Conservation (phyloP, 1,284 basidiomycete species). For the Ganoderma resinaceum region DNA sequence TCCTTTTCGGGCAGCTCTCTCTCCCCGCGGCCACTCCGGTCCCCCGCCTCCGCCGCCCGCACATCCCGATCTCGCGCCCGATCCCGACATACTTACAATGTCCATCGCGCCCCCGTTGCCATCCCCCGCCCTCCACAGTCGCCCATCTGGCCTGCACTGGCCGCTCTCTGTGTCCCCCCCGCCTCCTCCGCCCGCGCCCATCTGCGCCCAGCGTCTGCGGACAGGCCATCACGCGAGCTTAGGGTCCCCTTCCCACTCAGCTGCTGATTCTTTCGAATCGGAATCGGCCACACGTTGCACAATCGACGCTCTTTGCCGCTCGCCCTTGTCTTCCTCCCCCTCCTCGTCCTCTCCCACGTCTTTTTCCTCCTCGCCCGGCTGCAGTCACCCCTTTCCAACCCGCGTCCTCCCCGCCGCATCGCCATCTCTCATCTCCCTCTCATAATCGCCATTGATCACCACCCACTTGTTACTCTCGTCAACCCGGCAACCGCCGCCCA, state of each 20-base stretch:
- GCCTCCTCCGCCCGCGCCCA: constrained; percentile 2
- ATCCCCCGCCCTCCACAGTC: not conserved
- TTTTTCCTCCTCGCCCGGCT: not conserved
- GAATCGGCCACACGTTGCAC: constrained; percentile 3
- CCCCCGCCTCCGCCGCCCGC: not conserved
- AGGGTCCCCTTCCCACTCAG: not conserved
- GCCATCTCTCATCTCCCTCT: not conserved
- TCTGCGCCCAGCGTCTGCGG: not conserved
- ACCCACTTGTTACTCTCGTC: not conserved
- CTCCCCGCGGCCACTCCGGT: constrained; percentile 1
- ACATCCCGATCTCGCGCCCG: not conserved
- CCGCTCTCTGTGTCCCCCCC: not conserved
- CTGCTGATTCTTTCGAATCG: not conserved
- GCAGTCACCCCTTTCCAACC: not conserved
- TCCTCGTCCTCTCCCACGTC: not conserved
- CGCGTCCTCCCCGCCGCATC: not conserved
- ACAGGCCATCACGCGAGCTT: not conserved
- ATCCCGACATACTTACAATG: not conserved
- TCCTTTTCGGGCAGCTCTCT: constrained; percentile 5
- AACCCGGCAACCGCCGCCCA: not conserved
- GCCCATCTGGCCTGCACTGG: not conserved
- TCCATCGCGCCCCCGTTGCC: not conserved
- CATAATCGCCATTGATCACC: not conserved
- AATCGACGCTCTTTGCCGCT: not conserved
- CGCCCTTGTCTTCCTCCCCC: not conserved